These are phyloP conservation scores for Exsudoporus floridanus DNA, from an alignment of 1,284 basidiomycete genomes.

Conservation along the genomic window DNA sequence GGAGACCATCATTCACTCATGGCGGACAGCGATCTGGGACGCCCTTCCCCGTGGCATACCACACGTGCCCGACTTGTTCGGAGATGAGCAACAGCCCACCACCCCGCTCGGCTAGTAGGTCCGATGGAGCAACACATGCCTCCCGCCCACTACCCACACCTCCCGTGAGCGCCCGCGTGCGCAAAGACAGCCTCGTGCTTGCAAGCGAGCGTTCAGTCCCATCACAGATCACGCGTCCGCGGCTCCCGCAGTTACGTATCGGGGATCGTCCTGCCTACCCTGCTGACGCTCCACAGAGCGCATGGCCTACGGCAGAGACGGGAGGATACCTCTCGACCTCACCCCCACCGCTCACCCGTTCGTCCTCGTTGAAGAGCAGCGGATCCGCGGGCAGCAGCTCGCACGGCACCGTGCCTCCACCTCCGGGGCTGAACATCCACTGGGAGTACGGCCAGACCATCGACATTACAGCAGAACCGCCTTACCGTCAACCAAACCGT, in stretches of 20 bases:
- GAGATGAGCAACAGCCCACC: slow-evolving; percentile 34
- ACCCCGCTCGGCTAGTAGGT: slow-evolving; percentile 22
- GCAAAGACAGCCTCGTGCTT: slow-evolving; percentile 39
- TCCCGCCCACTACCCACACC: slow-evolving; percentile 35
- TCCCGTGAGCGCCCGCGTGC: slow-evolving; percentile 32
- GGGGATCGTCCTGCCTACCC: slow-evolving; percentile 28
- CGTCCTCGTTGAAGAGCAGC: slow-evolving; percentile 30
- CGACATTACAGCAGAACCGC: slow-evolving; percentile 27
- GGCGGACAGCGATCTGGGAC: slow-evolving; percentile 25
- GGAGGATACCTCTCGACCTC: slow-evolving; percentile 27
- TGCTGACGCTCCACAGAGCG: slow-evolving; percentile 20
- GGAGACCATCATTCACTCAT: slow-evolving; percentile 24
- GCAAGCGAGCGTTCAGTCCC: slow-evolving; percentile 33
- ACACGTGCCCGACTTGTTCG: slow-evolving; percentile 36
- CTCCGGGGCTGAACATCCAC: slow-evolving; percentile 24
- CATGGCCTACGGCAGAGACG: slow-evolving; percentile 26
- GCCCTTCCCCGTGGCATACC: slow-evolving; percentile 26
- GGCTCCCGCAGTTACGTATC: slow-evolving; percentile 33
- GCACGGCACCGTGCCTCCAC: slow-evolving; percentile 28
- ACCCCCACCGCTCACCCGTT: slow-evolving; percentile 27
- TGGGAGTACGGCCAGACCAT: slow-evolving; percentile 35
- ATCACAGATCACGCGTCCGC: slow-evolving; percentile 25
- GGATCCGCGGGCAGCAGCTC: slow-evolving; percentile 33
- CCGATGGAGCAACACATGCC: slow-evolving; percentile 23
- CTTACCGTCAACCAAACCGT: slow-evolving; percentile 30